Evolutionary conservation across 2,329 filamentous ascomycete species (phyloP).

Genomic region (Botrytis squamosa): DNA sequence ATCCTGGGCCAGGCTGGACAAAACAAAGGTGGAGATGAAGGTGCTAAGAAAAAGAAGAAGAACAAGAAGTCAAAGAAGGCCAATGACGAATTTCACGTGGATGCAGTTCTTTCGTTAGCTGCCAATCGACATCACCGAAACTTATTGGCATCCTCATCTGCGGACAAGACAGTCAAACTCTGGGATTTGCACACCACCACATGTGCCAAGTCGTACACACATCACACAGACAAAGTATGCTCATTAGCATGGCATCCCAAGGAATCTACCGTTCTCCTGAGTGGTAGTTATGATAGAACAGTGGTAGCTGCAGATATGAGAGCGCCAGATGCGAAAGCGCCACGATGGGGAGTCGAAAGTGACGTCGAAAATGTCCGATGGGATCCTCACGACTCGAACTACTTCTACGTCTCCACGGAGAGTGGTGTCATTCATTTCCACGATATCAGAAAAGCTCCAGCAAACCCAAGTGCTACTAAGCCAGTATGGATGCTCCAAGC

Average conservation of each 20-base stretch:
- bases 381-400: constrained; percentile 91
- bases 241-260: constrained; percentile 88
- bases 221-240: constrained; percentile 98
- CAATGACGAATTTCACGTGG: constrained; percentile 91
- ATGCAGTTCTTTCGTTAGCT: constrained; percentile 85
- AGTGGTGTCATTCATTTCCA: constrained; percentile 89
- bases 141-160: constrained; percentile 88
- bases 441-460: constrained; percentile 75
- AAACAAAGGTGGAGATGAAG: constrained; percentile 49
- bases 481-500: constrained; percentile 93
- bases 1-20: constrained; percentile 75
- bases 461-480: constrained; percentile 72
- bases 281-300: constrained; percentile 92
- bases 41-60: constrained; percentile 70
- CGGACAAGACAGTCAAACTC: constrained; percentile 95
- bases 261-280: constrained; percentile 85
- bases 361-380: constrained; percentile 91
- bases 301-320: constrained; percentile 96
- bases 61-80: constrained; percentile 87
- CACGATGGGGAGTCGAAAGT: constrained; percentile 90
- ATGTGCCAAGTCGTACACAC: constrained; percentile 92
- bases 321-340: constrained; percentile 76
- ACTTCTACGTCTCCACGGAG: constrained; percentile 94
- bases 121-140: constrained; percentile 94
- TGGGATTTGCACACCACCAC: constrained; percentile 93